Conservation (phyloP, 2,329 filamentous ascomycete species). For the Juglanconis juglandina region DNA sequence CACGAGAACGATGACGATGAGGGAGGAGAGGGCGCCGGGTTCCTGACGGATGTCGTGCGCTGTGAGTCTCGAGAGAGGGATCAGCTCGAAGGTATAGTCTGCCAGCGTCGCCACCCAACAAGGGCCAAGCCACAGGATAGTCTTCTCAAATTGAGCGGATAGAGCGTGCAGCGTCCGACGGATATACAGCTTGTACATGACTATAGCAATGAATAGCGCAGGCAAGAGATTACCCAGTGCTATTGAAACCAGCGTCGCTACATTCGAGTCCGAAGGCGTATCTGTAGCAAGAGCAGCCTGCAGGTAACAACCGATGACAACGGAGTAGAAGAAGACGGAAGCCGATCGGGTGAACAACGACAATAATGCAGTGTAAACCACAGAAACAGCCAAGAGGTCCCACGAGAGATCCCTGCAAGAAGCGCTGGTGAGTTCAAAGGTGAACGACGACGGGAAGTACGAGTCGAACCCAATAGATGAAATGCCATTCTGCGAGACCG, state of each 20-base stretch:
- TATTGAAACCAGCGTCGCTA: slow-evolving; percentile 55
- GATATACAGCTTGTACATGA: slow-evolving; percentile 64
- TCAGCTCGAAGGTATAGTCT: slow-evolving; percentile 73
- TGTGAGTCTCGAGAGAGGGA: slow-evolving; percentile 68
- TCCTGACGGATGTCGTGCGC: slow-evolving; percentile 67
- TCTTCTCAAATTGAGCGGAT: slow-evolving; percentile 65
- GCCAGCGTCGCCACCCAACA: slow-evolving; percentile 71
- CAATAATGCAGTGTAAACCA: slow-evolving; percentile 60
- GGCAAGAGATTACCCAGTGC: slow-evolving; percentile 59
- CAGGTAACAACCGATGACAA: slow-evolving; percentile 29
- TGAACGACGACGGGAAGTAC: slow-evolving; percentile 68
- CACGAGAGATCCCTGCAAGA: slow-evolving; percentile 49
- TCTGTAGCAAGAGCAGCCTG: slow-evolving; percentile 52
- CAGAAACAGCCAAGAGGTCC: slow-evolving; percentile 62
- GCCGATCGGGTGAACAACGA: slow-evolving; percentile 67
- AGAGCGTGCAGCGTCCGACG: slow-evolving; percentile 54
- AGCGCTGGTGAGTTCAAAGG: slow-evolving; percentile 51
- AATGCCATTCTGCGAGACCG: slow-evolving; percentile 49
- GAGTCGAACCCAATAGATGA: slow-evolving; percentile 63
- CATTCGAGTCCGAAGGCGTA: slow-evolving; percentile 62
- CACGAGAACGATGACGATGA: slow-evolving; percentile 62
- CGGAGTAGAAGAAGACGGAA: slow-evolving; percentile 61
- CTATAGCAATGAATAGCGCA: slow-evolving; percentile 63
- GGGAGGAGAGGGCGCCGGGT: slow-evolving; percentile 63
- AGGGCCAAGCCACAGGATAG: slow-evolving; percentile 65